A percentile compares a stretch with the other conserved stretches of the same genome.
These are phyloP conservation scores for Tylopilus sp. DNA, from an alignment of 768 basidiomycete genomes.

Conservation along the genomic window DNA sequence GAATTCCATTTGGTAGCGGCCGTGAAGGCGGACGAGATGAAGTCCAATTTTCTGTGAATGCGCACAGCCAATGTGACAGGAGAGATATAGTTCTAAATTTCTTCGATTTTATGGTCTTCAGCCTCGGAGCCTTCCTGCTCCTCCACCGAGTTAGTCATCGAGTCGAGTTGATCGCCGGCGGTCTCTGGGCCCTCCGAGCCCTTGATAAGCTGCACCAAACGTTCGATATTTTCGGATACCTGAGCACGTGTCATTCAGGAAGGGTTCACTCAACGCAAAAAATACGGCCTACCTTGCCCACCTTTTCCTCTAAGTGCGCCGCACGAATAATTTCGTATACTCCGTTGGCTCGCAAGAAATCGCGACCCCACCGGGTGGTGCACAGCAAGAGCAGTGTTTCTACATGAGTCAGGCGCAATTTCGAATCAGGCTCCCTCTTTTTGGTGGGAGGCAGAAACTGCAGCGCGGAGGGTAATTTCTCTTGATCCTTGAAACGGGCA, in stretches of 20 bases:
- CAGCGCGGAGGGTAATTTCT: constrained; percentile 74
- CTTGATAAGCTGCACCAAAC: constrained; percentile 83
- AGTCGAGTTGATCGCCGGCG: constrained; percentile 34
- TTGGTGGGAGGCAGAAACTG: constrained; percentile 90
- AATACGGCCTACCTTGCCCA: constrained; percentile 58
- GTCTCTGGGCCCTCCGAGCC: constrained; percentile 64
- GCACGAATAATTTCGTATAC: constrained; percentile 83
- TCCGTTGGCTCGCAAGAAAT: constrained; percentile 73
- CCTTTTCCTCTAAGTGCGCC: constrained; percentile 73
- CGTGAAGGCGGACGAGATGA: not conserved
- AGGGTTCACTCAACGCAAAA: not conserved
- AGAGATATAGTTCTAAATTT: constrained; percentile 47
- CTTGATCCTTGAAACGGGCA: constrained; percentile 67
- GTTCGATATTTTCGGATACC: constrained; percentile 86
- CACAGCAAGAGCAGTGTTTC: constrained; percentile 88
- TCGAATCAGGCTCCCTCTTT: constrained; percentile 72
- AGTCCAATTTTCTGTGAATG: not conserved
- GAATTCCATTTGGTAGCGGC: not conserved
- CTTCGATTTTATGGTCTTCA: constrained; percentile 72
- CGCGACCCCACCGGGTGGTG: constrained; percentile 85
- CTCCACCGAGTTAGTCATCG: constrained; percentile 17
- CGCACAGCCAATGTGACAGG: constrained; percentile 8
- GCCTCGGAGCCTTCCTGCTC: constrained; percentile 42
- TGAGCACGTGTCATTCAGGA: not conserved
- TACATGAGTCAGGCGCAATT: constrained; percentile 77